Evolutionary conservation across 495 filamentous ascomycete genomes (phyloP).

Genomic region (Penicillium canescens): DNA sequence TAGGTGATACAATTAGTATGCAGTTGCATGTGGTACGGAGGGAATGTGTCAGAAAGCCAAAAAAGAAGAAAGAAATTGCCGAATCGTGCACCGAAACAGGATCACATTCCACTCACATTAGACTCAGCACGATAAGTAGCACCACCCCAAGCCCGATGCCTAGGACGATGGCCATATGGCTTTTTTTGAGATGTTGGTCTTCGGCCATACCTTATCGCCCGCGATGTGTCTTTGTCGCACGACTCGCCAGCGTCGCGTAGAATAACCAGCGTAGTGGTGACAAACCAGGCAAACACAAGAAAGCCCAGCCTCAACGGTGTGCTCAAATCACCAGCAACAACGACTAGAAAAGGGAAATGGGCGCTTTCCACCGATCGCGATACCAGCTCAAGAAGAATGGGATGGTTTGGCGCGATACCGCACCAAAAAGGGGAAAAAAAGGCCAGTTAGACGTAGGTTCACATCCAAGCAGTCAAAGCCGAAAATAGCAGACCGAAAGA

Average conservation of each 20-base stretch:
- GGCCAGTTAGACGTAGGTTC: too few relatives aligned
- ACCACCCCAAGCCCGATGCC: conserved; percentile 43
- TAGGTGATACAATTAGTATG: conserved; percentile 12
- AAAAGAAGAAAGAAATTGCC: not conserved
- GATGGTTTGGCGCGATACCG: too few relatives aligned
- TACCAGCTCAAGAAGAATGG: too few relatives aligned
- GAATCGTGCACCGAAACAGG: not conserved
- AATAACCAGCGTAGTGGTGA: not conserved
- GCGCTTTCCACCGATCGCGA: too few relatives aligned
- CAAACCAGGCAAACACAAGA: not conserved
- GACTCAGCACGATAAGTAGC: conserved; percentile 35
- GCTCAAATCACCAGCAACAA: too few relatives aligned
- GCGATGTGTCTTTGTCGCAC: conserved; percentile 10
- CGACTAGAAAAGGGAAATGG: too few relatives aligned
- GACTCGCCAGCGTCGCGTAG: conserved; percentile 1
- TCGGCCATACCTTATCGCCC: conserved; percentile 16
- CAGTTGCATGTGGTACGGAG: not conserved
- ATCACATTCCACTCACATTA: conserved; percentile 30
- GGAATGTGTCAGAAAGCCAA: conserved; percentile 3
- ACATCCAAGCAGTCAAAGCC: not conserved
- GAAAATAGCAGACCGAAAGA: not conserved
- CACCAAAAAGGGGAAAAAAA: too few relatives aligned
- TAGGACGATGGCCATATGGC: conserved; percentile 40
- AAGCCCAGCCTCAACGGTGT: not conserved
- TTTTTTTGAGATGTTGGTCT: conserved; percentile 21